Evolutionary conservation across 495 filamentous ascomycete genomes (phyloP).

Genomic region (Tetracladium setigerum): DNA sequence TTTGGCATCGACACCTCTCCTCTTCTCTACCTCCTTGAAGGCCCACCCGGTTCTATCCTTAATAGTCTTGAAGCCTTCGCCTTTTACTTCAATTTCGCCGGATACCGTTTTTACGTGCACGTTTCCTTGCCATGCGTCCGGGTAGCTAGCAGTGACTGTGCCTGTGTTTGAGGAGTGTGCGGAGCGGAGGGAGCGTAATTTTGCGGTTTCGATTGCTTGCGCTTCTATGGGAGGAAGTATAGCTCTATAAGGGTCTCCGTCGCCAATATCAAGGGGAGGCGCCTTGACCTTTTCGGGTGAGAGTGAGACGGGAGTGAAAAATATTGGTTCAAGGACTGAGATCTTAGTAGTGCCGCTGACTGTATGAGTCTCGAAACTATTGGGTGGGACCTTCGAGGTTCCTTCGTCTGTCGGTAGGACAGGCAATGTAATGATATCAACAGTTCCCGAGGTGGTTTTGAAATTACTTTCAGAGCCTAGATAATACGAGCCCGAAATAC

Average conservation of each 20-base stretch:
- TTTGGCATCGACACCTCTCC: constrained; percentile 12
- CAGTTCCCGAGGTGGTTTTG: constrained; percentile 9
- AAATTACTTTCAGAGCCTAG: constrained; percentile 14
- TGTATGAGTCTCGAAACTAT: constrained; percentile 11
- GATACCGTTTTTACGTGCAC: constrained; percentile 12
- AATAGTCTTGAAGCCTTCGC: constrained; percentile 11
- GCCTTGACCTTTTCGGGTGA: not conserved
- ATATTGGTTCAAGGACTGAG: constrained; percentile 12
- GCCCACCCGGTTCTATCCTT: constrained; percentile 10
- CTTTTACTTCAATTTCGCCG: constrained; percentile 3
- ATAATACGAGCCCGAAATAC: constrained; percentile 16
- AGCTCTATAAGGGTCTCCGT: constrained; percentile 13
- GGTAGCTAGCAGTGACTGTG: constrained; percentile 8
- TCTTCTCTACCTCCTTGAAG: constrained; percentile 9
- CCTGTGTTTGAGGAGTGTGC: constrained; percentile 9
- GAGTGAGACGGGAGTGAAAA: constrained; percentile 3
- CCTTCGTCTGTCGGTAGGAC: constrained; percentile 2
- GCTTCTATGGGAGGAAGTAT: not conserved
- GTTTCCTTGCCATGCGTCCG: constrained; percentile 14
- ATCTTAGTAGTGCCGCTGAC: constrained; percentile 10
- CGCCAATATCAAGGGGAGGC: not conserved
- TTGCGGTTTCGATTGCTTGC: not conserved
- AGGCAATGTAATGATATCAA: constrained; percentile 9
- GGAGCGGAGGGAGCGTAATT: constrained; percentile 7
- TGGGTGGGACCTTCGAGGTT: not conserved